Percentiles rank a stretch among this genome's conserved stretches.
Conservation (phyloP, 495 filamentous ascomycete species). For the Trichoderma asperelloides region DNA sequence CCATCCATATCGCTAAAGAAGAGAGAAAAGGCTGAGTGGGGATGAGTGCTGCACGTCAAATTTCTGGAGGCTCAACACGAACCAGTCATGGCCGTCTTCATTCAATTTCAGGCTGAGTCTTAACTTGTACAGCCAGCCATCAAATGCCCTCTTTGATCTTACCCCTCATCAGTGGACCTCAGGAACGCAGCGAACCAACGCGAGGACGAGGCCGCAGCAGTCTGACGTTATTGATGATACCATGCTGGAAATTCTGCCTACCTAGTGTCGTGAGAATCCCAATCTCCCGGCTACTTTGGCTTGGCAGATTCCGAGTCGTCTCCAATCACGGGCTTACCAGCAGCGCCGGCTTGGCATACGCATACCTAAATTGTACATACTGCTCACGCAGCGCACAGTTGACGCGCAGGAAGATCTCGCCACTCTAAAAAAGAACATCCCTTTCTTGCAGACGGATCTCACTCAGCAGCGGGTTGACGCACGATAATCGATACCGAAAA, state of each 20-base stretch:
- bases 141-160: not conserved
- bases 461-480: not conserved
- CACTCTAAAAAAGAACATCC: not conserved
- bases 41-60: not conserved
- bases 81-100: not conserved
- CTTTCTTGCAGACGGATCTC: not conserved
- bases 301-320: not conserved
- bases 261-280: not conserved
- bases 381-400: not conserved
- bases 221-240: conserved; percentile 3
- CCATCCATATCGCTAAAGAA: too few species aligned
- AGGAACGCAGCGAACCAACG: conserved; percentile 4
- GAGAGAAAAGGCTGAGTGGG: too few species aligned
- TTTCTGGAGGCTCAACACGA: not conserved
- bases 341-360: not conserved
- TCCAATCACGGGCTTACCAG: not conserved
- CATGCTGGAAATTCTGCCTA: not conserved
- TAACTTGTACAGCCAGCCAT: not conserved
- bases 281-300: not conserved
- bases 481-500: not conserved
- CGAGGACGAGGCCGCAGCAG: not conserved
- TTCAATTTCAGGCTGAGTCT: not conserved
- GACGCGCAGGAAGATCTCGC: not conserved
- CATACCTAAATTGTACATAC: not conserved
- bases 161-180: conserved; percentile 2